These are phyloP conservation scores for Logfia minima DNA, from an alignment of 129 eudicot species.

Conservation along the genomic window DNA sequence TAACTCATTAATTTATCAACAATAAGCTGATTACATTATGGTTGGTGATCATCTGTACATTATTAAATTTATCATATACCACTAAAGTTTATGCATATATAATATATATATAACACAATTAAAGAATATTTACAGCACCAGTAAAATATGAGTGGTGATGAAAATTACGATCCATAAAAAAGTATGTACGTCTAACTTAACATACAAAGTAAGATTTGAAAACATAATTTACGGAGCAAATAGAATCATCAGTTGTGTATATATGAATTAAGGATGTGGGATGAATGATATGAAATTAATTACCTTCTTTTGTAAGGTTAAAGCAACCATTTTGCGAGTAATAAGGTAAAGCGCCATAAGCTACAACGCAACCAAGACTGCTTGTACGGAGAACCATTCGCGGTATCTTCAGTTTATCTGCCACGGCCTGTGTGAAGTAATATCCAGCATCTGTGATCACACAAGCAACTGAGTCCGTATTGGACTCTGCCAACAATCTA, in stretches of 20 bases:
- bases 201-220: not conserved
- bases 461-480: constrained; percentile 37
- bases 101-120: too few species aligned
- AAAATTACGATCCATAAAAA: too few species aligned
- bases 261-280: not conserved
- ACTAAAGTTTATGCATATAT: too few species aligned
- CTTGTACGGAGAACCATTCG: constrained; percentile 46
- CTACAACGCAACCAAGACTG: constrained; percentile 27
- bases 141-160: too few species aligned
- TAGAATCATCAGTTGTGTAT: not conserved
- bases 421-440: constrained; percentile 41
- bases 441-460: constrained; percentile 52
- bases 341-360: constrained; percentile 25
- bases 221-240: not conserved
- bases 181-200: not conserved
- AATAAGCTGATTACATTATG: too few species aligned
- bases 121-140: too few species aligned
- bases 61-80: too few species aligned
- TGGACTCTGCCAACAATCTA: constrained; percentile 30
- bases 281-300: not conserved
- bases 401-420: constrained; percentile 39
- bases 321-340: constrained; percentile 31
- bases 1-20: too few species aligned
- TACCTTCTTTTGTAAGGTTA: constrained; percentile 30
- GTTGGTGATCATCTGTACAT: too few species aligned